These are phyloP conservation scores for Hirsutella minnesotensis DNA, from an alignment of 2,329 filamentous ascomycete species.

Conservation along the genomic window DNA sequence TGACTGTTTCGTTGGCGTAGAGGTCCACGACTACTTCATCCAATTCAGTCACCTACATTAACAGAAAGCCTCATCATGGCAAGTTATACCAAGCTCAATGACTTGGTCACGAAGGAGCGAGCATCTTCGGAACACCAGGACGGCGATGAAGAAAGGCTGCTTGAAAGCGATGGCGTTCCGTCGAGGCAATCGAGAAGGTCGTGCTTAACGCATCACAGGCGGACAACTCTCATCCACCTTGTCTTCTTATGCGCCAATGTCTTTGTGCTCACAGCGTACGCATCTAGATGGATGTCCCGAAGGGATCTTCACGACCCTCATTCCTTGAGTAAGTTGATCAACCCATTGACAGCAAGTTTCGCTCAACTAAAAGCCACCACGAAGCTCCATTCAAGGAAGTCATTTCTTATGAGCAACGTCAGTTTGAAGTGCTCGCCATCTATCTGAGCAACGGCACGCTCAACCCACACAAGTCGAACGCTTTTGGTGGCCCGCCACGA, in stretches of 20 bases:
- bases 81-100: not conserved
- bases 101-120: not conserved
- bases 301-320: not conserved
- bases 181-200: not conserved
- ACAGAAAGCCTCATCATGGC: not conserved
- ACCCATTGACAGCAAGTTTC: no score
- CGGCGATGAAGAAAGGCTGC: not conserved
- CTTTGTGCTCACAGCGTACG: not conserved
- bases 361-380: no score
- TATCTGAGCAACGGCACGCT: not conserved
- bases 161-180: not conserved
- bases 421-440: slow-evolving; percentile 1
- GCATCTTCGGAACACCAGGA: not conserved
- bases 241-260: not conserved
- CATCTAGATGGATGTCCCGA: not conserved
- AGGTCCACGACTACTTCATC: no score
- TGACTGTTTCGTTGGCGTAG: no score
- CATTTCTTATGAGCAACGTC: not conserved
- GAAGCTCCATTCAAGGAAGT: not conserved
- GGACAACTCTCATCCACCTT: not conserved
- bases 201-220: not conserved
- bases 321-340: not conserved
- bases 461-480: slow-evolving; percentile 1
- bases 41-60: not conserved
- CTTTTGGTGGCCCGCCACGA: not conserved